Percentiles rank a stretch among this genome's conserved stretches.
These are phyloP conservation scores for Cytospora chrysosperma DNA, from an alignment of 2,329 filamentous ascomycete genomes.

Conservation along the genomic window DNA sequence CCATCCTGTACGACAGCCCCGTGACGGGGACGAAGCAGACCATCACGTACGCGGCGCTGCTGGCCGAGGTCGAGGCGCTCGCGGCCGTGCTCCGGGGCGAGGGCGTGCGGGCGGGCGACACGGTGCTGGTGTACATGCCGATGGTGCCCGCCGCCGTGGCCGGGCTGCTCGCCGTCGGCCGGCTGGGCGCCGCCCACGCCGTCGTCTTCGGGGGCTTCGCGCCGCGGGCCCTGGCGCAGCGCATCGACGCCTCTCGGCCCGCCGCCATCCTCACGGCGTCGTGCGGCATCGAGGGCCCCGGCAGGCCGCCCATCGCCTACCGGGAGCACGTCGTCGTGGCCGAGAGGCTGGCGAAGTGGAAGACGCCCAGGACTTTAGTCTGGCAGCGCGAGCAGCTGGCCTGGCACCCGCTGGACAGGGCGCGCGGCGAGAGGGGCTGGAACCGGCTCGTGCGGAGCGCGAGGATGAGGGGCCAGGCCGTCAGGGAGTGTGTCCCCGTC, in stretches of 20 bases:
- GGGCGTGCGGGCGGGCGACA: constrained; percentile 79
- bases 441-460: constrained; percentile 72
- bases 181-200: constrained; percentile 83
- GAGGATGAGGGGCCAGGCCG: constrained; percentile 51
- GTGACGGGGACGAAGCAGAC: constrained; percentile 72
- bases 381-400: constrained; percentile 79
- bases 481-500: constrained; percentile 74
- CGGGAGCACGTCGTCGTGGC: constrained; percentile 74
- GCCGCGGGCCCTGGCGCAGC: constrained; percentile 74
- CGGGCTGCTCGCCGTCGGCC: constrained; percentile 76
- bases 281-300: constrained; percentile 87
- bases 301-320: constrained; percentile 78
- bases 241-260: constrained; percentile 80
- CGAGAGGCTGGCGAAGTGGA: constrained; percentile 63
- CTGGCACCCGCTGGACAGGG: constrained; percentile 69
- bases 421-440: constrained; percentile 76
- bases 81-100: constrained; percentile 81
- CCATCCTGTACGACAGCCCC: constrained; percentile 85
- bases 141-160: constrained; percentile 92
- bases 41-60: constrained; percentile 72
- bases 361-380: constrained; percentile 71
- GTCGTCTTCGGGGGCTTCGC: constrained; percentile 95
- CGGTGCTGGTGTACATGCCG: constrained; percentile 91
- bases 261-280: constrained; percentile 81
- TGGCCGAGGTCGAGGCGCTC: constrained; percentile 76